phyloP scores from a whole-genome alignment of 2,329 filamentous ascomycete species.

The Pseudocercospora fuligena region DNA sequence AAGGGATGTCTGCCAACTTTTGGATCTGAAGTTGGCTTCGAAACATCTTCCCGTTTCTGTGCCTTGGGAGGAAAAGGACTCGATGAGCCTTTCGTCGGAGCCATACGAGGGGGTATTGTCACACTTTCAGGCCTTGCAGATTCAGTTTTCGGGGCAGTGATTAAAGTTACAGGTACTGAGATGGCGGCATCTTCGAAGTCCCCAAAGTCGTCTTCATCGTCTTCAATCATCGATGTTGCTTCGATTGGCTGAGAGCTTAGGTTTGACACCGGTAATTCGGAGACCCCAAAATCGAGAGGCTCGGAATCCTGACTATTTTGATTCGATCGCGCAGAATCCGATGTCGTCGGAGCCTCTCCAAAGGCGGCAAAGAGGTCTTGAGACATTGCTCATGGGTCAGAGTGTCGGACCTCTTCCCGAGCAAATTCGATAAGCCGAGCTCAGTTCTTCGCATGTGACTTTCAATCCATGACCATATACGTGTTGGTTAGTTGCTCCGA shows the following conservation, averaged over 20 bases:
- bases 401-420: background rate
- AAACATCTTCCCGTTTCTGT: slow-evolving; percentile 8
- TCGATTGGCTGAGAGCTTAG: background rate
- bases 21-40: slow-evolving; percentile 11
- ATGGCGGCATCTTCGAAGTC: slow-evolving; percentile 53
- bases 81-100: slow-evolving; percentile 8
- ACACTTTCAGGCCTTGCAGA: background rate
- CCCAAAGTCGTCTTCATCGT: slow-evolving; percentile 58
- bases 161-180: slow-evolving; percentile 20
- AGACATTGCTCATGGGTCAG: slow-evolving; percentile 50
- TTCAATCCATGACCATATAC: background rate
- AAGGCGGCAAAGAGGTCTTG: slow-evolving; percentile 61
- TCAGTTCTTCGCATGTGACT: background rate
- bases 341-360: slow-evolving; percentile 32
- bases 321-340: background rate
- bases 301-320: background rate
- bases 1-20: slow-evolving; percentile 39
- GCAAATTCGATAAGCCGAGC: background rate
- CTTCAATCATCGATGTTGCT: slow-evolving; percentile 17
- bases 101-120: background rate
- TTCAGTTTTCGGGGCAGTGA: slow-evolving; percentile 1
- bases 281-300: background rate
- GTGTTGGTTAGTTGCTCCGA: too few relatives aligned
- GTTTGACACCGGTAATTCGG: background rate
- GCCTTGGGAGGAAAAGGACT: slow-evolving; percentile 17